phyloP scores from a whole-genome alignment of 1,139 yeast genomes.

The Komagataea norvegica region DNA sequence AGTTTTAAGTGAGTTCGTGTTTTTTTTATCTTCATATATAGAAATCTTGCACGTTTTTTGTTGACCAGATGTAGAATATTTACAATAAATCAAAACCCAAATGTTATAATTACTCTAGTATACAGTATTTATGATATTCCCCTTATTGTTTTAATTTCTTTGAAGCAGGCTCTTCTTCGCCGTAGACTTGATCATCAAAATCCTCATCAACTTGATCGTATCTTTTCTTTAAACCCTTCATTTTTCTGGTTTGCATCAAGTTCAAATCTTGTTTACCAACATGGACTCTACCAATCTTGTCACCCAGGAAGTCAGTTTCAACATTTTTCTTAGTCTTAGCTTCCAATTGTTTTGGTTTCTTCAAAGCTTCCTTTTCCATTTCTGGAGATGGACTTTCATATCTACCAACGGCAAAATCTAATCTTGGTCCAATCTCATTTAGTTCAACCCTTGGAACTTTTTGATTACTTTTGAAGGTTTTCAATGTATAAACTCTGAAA shows the following conservation, averaged over 20 bases:
- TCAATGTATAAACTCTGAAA: slow-evolving; percentile 86
- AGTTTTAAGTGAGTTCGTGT: slow-evolving; percentile 12
- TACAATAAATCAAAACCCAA: no score
- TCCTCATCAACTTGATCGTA: slow-evolving; percentile 71
- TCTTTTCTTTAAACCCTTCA: slow-evolving; percentile 92
- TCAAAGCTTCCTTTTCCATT: slow-evolving; percentile 83
- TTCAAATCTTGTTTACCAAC: slow-evolving; percentile 92
- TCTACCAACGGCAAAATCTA: slow-evolving; percentile 91
- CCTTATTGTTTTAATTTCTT: slow-evolving; percentile 36
- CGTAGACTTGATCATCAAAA: slow-evolving; percentile 43
- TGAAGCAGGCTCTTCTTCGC: slow-evolving; percentile 36
- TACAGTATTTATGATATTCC: slow-evolving; percentile 8
- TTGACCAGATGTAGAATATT: no score
- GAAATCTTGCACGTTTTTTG: no score
- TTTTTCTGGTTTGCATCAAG: slow-evolving; percentile 91
- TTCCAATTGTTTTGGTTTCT: slow-evolving; percentile 76
- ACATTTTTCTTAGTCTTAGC: slow-evolving; percentile 87
- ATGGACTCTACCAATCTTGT: slow-evolving; percentile 93
- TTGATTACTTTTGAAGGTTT: slow-evolving; percentile 77
- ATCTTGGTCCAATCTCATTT: slow-evolving; percentile 93
- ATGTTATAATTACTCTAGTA: not conserved
- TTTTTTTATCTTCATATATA: not conserved
- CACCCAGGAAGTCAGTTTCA: slow-evolving; percentile 86
- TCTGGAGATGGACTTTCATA: slow-evolving; percentile 82
- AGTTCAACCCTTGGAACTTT: slow-evolving; percentile 91